Evolutionary conservation across 164 flowering plant species (phyloP).

Genomic region (Magnolia officinalis): DNA sequence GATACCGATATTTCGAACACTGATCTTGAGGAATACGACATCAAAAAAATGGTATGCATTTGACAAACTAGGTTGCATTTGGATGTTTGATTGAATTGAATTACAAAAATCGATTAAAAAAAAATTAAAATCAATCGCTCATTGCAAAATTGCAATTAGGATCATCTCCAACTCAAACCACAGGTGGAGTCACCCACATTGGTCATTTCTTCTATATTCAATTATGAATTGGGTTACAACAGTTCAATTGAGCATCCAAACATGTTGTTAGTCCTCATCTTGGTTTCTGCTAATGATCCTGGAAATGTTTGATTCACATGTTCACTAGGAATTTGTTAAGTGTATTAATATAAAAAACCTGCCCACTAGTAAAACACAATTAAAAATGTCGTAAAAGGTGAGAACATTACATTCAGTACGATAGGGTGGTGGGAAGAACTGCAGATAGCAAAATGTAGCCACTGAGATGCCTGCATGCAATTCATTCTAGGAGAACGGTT

Average conservation of each 20-base stretch:
- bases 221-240: not conserved
- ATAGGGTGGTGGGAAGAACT: constrained; percentile 85
- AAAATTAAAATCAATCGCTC: not conserved
- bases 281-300: not conserved
- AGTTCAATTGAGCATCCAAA: not conserved
- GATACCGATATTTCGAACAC: too few species aligned
- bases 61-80: too few species aligned
- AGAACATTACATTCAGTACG: constrained; percentile 40
- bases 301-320: not conserved
- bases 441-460: constrained; percentile 73
- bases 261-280: not conserved
- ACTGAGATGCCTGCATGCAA: constrained; percentile 47
- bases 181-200: too few species aligned
- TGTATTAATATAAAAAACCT: not conserved
- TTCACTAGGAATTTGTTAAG: not conserved
- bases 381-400: not conserved
- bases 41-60: too few species aligned
- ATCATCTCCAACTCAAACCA: not conserved
- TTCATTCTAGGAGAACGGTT: not conserved
- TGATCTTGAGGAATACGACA: too few species aligned
- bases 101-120: not conserved
- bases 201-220: too few species aligned
- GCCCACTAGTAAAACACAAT: not conserved
- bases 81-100: too few species aligned
- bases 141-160: not conserved